Base-by-base conservation (phyloP, 495 filamentous ascomycete genomes). In the Penicillium longicatenatum region DNA sequence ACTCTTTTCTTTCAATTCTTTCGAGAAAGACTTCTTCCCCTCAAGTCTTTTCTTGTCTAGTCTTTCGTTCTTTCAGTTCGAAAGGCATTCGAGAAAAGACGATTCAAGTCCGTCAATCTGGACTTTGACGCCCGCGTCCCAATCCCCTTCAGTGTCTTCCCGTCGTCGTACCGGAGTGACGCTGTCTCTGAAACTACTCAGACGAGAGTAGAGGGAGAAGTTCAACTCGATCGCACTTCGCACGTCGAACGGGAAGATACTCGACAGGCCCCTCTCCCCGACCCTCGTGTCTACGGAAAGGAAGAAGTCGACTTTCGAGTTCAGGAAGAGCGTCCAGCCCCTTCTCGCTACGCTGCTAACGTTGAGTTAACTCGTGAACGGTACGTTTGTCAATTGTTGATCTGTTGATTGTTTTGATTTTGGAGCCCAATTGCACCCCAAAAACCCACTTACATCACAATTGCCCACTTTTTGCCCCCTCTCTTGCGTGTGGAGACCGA, bases 111-210 rank as follows among this genome's bases (percentile, higher is more conserved):
- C 85, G 93, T 80, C 91, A 98, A 93, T 81, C 93, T 98, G 93
- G 93, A 97, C 89, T 97, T 96, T 92, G 93, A 97, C 89, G 92
- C 93, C 82, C 89, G 91, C 77, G 91, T 98, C 77, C 93, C 93
- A 80, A 95, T 98, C 79, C 93, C 93, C 77, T 93, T 97, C 87
- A 96, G 92, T 87, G 88, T 97, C 88, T 97, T 98, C 88, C 93
- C 93, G 82, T 96, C 92, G 74, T 90, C 93, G 76, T 98, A 97
- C 85, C 86, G 89, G 87, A 88, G 82, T 84, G 90, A 94, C 86
- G 84, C 85, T 84, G 89, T 86, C 83, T 86, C 83, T 78, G 85
- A 88, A 79, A 82, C 86, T 82, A 86, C 87, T 79, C 84, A 82
- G 75, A 86, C 79, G 78, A 84, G 83, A 85, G 88, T 93, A 86